Conservation (phyloP, 768 basidiomycete genomes). For the Tricholoma bakamatsutake region DNA sequence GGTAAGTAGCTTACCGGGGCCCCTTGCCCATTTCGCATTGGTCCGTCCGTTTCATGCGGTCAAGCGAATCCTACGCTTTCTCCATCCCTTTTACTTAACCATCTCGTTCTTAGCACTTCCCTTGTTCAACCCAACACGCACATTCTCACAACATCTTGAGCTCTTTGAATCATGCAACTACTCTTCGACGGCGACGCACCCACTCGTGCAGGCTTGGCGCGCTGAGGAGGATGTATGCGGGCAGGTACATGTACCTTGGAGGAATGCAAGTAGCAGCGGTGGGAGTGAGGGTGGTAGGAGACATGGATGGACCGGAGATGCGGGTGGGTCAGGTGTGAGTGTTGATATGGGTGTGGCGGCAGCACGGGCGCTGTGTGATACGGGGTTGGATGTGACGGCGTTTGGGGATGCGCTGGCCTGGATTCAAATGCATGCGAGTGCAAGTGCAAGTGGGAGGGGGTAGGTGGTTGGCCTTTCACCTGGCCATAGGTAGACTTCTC, state of each 20-base stretch:
- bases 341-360: constrained; percentile 7
- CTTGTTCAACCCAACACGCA: constrained; percentile 43
- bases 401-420: constrained; percentile 10
- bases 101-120: constrained; percentile 35
- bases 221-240: constrained; percentile 7
- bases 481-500: no score
- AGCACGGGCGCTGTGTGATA: constrained; percentile 12
- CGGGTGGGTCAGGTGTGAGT: neutral
- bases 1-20: neutral
- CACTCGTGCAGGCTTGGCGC: constrained; percentile 35
- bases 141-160: constrained; percentile 43
- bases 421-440: constrained; percentile 6
- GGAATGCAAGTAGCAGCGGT: neutral
- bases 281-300: neutral
- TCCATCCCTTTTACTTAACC: neutral
- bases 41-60: neutral
- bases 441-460: neutral
- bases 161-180: constrained; percentile 37
- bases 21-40: no score
- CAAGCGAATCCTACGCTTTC: constrained; percentile 24
- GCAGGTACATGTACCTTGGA: neutral
- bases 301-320: neutral
- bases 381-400: constrained; percentile 10
- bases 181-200: constrained; percentile 33
- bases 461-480: no score